Evolutionary conservation across 495 filamentous ascomycete genomes (phyloP), one percentile per base, ranked within the genome.

Genomic region (Venustampulla echinocandica): DNA sequence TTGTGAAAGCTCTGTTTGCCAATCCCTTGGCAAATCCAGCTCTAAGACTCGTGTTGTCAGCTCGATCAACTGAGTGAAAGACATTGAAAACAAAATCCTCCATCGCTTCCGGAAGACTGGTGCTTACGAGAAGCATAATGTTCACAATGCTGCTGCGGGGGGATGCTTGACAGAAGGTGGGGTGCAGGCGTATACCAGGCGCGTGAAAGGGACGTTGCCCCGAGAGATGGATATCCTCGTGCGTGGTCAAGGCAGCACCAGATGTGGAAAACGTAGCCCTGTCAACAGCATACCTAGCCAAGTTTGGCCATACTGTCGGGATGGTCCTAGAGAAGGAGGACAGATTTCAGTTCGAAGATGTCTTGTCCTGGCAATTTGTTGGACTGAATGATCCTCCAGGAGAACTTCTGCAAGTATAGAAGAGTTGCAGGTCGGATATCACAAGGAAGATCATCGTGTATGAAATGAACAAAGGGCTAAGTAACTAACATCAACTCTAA

Each of bases 211-310:
- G 64, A 96, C 92, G 0, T 69, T 87, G 28, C 82, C 76, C 42
- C 90, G 90, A 0, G 92, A 92, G 15, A 98, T 98, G 92, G 92
- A 97, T 62, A 96, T 96, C 44, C 73, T 97, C 10, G 88, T 96
- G 25, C 85, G 79, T 43, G 87, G 71, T 27, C 69, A 73, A n/a
- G 20, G 33, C 9, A 19, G 34, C 50, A 5, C 61, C 69, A 7
- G 57, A 61, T 14, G 67, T 65, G 14, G 69, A 73, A 42, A 82
- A 86, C 57, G 84, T 98, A 60, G 78, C 87, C 2, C 76, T 96
- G 3, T 83, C 86, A 4, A 97, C 90, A 1, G 90, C 90, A 7
- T 90, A 96, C 66, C 90, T 90, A 2, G 90, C 90, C 33, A 97
- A 97, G 64, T 96, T 96, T 60, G 77, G 78, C 7, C 71, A 75